A percentile compares a stretch with the other conserved stretches of the same genome.
Conservation (phyloP, 1,284 basidiomycete species). For the Austroboletus novae-zelandiae region DNA sequence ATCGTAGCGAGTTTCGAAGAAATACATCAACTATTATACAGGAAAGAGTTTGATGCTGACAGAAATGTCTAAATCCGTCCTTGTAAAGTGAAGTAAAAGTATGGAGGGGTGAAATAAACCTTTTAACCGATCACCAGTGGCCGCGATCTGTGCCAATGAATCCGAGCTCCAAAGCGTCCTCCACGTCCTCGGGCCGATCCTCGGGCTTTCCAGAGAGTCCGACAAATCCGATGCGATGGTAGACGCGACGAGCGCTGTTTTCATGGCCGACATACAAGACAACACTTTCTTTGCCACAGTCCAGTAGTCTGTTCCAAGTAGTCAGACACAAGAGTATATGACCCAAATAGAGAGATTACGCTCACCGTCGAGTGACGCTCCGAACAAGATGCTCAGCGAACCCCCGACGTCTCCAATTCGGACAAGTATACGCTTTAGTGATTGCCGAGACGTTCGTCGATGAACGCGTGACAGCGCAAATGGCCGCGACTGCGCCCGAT, state of each 20-base stretch:
- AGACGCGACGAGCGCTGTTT: constrained; percentile 49
- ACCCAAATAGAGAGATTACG: background rate
- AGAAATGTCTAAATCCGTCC: too few species aligned
- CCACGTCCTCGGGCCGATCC: constrained; percentile 33
- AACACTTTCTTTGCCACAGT: constrained; percentile 37
- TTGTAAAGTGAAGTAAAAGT: background rate
- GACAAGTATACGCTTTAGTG: constrained; percentile 51
- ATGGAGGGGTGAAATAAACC: background rate
- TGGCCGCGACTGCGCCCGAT: constrained; percentile 48
- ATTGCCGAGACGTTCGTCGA: constrained; percentile 44
- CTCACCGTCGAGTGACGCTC: constrained; percentile 39
- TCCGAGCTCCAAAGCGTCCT: constrained; percentile 49
- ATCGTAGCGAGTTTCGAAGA: background rate
- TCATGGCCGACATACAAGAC: constrained; percentile 51
- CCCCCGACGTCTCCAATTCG: constrained; percentile 40
- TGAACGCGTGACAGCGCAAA: constrained; percentile 54
- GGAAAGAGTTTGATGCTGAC: background rate
- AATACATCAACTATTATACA: background rate
- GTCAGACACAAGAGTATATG: constrained; percentile 4
- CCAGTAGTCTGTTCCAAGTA: constrained; percentile 34
- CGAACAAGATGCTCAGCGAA: constrained; percentile 48
- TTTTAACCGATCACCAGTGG: constrained; percentile 19
- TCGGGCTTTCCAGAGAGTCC: constrained; percentile 33
- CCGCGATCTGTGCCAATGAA: constrained; percentile 37
- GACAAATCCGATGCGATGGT: constrained; percentile 49